Base-by-base conservation (phyloP, 495 filamentous ascomycete species). In the Penicillium canescens region DNA sequence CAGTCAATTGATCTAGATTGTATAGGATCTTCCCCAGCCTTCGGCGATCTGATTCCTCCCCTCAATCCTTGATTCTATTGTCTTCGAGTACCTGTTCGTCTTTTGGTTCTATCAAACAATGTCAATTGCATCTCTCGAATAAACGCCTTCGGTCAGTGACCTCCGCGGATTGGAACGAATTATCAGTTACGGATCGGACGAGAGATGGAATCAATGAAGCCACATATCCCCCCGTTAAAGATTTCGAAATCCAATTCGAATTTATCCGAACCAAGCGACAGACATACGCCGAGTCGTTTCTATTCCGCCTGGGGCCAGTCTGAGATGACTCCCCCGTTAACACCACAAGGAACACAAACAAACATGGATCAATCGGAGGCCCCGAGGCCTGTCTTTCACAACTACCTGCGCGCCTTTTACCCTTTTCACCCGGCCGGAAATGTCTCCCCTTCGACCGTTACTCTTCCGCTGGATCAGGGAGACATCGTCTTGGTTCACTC, bases 401-500 rank as follows among this genome's bases (percentile, higher is more conserved):
- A 92, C 72, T 99, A 95, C 61, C 79, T 98, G 20, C 89, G 94
- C 57, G 95, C 94, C n/a, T 95, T 94, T 67, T 96, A 95, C 68
- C 89, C 90, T 16, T 99, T 96, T 64, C 86, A 95, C 39, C 91
- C 92, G 12, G 82, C 78, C 33, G 83, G 86, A 62, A 78, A 86
- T 44, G 87, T 90, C 45, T 85, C 78, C 9, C 79, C 81, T 12
- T 80, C 88, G 16, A 93, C 90, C 8, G 88, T 98, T 52, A 97
- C 93, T 16, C 71, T 96, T 8, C 90, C 91, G 6, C 78, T 99
- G 28, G 89, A 91, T 59, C 83, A 88, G 59, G 95, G 94, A 46
- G 95, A 98, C 60, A 82, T 99, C 20, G 89, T 99, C 46, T 71
- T 99, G 50, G 86, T 99, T 33, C 95, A 99, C 70, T 96, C 94